phyloP scores from a whole-genome alignment of 148 eudicot species.

The Camellia lanceoleosa region DNA sequence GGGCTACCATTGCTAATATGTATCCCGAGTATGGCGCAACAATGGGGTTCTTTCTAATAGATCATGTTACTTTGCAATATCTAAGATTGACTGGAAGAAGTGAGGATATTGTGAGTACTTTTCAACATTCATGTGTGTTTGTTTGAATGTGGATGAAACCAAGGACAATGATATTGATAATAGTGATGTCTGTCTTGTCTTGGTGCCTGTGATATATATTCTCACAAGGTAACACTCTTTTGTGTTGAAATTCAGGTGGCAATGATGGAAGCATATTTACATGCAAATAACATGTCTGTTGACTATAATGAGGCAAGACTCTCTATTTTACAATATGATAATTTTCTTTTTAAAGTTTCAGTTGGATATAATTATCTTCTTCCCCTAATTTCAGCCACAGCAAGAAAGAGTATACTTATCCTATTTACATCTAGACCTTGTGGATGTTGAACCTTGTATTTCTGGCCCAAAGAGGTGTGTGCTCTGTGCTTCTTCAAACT shows the following conservation, averaged over 20 bases:
- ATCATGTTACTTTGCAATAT: constrained; percentile 60
- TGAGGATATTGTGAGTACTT: constrained; percentile 52
- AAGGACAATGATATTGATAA: background rate
- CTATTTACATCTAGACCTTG: constrained; percentile 43
- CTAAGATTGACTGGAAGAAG: constrained; percentile 60
- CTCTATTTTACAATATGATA: background rate
- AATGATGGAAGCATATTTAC: constrained; percentile 66
- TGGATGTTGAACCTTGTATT: constrained; percentile 56
- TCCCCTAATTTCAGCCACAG: constrained; percentile 41
- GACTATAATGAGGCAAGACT: constrained; percentile 56
- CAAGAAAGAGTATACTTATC: constrained; percentile 54
- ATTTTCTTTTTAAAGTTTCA: background rate
- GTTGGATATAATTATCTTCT: background rate
- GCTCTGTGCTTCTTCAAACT: background rate
- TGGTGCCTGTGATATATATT: background rate
- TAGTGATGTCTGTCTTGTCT: background rate
- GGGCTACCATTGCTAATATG: constrained; percentile 71
- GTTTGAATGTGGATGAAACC: background rate
- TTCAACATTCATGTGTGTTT: background rate
- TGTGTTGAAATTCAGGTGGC: constrained; percentile 38
- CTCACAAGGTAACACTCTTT: background rate
- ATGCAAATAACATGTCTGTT: constrained; percentile 61
- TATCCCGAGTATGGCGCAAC: constrained; percentile 70
- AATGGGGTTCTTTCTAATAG: constrained; percentile 68
- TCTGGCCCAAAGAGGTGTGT: constrained; percentile 67